Evolutionary conservation across 1,284 basidiomycete genomes (phyloP).

Genomic region (Cryptococcus wingfieldii): DNA sequence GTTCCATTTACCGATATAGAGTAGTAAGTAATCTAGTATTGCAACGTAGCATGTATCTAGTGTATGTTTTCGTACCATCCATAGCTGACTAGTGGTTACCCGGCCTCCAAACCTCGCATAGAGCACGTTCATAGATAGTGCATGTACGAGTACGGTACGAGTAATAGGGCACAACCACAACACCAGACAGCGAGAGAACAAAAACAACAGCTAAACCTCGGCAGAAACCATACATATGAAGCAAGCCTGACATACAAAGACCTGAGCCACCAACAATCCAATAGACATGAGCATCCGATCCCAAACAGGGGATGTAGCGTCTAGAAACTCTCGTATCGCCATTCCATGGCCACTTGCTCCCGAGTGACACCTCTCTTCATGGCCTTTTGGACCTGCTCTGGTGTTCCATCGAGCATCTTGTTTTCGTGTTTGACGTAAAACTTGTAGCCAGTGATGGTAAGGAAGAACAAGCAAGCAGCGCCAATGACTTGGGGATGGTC

Average conservation of each 20-base stretch:
- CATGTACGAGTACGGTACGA: too few species aligned
- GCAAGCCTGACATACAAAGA: too few species aligned
- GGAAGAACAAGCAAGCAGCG: conserved; percentile 9
- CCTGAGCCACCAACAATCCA: too few species aligned
- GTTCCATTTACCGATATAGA: neutral
- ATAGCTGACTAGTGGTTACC: too few species aligned
- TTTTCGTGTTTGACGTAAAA: conserved; percentile 14
- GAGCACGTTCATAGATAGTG: too few species aligned
- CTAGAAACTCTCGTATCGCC: conserved; percentile 23
- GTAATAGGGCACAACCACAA: too few species aligned
- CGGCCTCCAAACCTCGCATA: too few species aligned
- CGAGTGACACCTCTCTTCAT: conserved; percentile 21
- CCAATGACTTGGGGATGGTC: conserved; percentile 11
- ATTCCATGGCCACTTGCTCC: conserved; percentile 23
- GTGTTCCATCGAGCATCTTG: conserved; percentile 9
- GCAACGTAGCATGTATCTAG: neutral
- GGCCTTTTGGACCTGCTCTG: conserved; percentile 11
- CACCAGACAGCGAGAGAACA: too few species aligned
- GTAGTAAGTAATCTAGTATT: neutral
- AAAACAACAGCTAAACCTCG: too few species aligned
- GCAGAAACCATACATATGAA: too few species aligned
- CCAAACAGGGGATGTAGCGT: neutral
- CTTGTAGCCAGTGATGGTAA: conserved; percentile 16
- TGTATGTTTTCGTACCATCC: too few species aligned
- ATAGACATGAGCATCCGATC: too few species aligned